Evolutionary conservation across 2,329 filamentous ascomycete genomes (phyloP).

Genomic region (Cytospora leucostoma): DNA sequence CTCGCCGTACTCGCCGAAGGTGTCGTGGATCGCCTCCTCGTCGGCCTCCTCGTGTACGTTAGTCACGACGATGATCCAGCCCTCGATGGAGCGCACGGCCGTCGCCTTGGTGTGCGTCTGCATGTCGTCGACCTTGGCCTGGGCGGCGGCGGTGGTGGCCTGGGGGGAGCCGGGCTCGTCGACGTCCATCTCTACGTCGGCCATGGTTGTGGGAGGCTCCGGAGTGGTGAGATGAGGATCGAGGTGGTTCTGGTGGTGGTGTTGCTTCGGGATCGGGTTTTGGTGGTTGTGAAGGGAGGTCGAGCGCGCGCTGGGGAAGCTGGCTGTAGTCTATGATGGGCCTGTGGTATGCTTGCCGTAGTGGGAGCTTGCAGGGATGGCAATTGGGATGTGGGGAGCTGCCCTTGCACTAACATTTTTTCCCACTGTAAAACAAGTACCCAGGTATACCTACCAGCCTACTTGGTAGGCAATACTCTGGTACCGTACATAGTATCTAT

Average conservation of each 20-base stretch:
- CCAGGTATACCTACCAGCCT: too few species aligned
- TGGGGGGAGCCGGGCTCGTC: constrained; percentile 48
- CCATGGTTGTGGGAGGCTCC: constrained; percentile 41
- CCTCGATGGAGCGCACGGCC: constrained; percentile 83
- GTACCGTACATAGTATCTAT: too few species aligned
- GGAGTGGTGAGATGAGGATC: background rate
- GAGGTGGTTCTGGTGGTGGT: background rate
- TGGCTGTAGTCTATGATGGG: too few species aligned
- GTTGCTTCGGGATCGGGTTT: background rate
- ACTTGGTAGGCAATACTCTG: too few species aligned
- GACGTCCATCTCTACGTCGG: constrained; percentile 62
- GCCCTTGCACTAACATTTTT: background rate
- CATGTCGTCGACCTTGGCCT: constrained; percentile 62
- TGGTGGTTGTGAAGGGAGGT: background rate
- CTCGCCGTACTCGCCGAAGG: constrained; percentile 81
- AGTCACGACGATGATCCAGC: constrained; percentile 85
- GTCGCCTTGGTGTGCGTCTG: constrained; percentile 73
- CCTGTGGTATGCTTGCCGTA: background rate
- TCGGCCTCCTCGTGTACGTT: constrained; percentile 87
- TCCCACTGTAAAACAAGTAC: background rate
- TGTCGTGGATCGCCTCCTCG: constrained; percentile 79
- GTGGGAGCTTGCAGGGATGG: background rate
- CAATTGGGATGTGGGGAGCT: background rate
- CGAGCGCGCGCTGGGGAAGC: background rate
- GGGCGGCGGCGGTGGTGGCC: constrained; percentile 40